Evolutionary conservation across 257 asterid genomes (phyloP).

Genomic region (Nicotiana noctiflora): DNA sequence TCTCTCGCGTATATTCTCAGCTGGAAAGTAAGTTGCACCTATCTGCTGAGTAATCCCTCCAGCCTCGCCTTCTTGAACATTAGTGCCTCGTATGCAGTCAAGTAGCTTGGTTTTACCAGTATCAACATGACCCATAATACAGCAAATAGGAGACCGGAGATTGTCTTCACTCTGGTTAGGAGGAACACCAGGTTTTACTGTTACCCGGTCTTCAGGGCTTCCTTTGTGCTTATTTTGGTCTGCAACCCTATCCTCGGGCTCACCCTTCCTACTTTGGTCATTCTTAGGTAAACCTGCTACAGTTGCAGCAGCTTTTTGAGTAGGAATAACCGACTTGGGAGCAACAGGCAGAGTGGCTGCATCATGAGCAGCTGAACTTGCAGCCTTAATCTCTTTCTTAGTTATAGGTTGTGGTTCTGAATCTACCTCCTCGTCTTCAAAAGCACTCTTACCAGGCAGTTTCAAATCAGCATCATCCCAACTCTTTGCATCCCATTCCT

Average conservation of each 20-base stretch:
- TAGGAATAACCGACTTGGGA: slow-evolving; percentile 21
- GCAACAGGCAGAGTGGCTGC: slow-evolving; percentile 30
- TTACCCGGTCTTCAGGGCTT: background rate
- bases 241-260: slow-evolving; percentile 28
- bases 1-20: slow-evolving; percentile 91
- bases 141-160: slow-evolving; percentile 93
- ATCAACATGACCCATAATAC: slow-evolving; percentile 99
- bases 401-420: slow-evolving; percentile 55
- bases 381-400: slow-evolving; percentile 48
- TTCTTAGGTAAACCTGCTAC: slow-evolving; percentile 25
- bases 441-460: slow-evolving; percentile 72
- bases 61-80: slow-evolving; percentile 99
- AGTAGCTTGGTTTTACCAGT: slow-evolving; percentile 96
- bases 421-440: slow-evolving; percentile 81
- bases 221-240: background rate
- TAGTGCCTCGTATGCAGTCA: slow-evolving; percentile 93
- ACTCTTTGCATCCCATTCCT: slow-evolving; percentile 97
- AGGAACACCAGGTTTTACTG: slow-evolving; percentile 28
- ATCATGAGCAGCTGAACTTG: slow-evolving; percentile 28
- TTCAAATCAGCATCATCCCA: slow-evolving; percentile 93
- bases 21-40: slow-evolving; percentile 98
- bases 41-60: slow-evolving; percentile 99
- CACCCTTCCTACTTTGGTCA: slow-evolving; percentile 22
- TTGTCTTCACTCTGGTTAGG: slow-evolving; percentile 33
- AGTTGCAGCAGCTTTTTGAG: slow-evolving; percentile 20